A percentile compares a stretch with the other conserved stretches of the same genome.
phyloP scores from a whole-genome alignment of 1,284 basidiomycete species.

The Phellinidium pouzarii region DNA sequence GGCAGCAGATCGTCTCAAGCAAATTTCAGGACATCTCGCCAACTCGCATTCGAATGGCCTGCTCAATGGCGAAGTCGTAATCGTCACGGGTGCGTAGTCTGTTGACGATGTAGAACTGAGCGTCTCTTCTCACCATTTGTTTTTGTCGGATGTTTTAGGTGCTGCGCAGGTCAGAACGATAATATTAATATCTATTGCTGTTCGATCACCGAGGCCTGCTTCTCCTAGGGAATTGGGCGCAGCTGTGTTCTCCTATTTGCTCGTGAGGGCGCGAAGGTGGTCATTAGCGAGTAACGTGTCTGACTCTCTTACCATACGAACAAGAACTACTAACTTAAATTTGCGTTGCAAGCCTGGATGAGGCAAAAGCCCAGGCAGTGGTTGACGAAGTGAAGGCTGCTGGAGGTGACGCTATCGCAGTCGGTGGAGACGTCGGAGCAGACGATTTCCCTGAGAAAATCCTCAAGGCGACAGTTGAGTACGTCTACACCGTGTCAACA shows the following conservation, averaged over 20 bases:
- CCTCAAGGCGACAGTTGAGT: constrained; percentile 72
- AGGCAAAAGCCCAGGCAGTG: constrained; percentile 56
- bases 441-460: constrained; percentile 79
- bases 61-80: constrained; percentile 72
- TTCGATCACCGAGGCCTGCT: not conserved
- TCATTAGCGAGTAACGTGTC: constrained; percentile 62
- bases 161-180: constrained; percentile 61
- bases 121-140: constrained; percentile 18
- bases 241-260: constrained; percentile 74
- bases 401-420: constrained; percentile 68
- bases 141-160: constrained; percentile 39
- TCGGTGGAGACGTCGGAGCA: constrained; percentile 72
- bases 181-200: not conserved
- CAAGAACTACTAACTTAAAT: no score
- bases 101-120: constrained; percentile 12
- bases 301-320: not conserved
- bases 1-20: constrained; percentile 59
- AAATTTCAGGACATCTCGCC: constrained; percentile 64
- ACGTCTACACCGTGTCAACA: constrained; percentile 26
- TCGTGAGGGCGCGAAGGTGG: constrained; percentile 81
- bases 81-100: constrained; percentile 60
- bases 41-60: constrained; percentile 57
- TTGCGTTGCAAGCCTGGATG: constrained; percentile 48
- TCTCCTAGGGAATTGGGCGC: constrained; percentile 62
- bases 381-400: constrained; percentile 67